phyloP scores from a whole-genome alignment of 441 rosid genomes.

The Raphanus hybrid region DNA sequence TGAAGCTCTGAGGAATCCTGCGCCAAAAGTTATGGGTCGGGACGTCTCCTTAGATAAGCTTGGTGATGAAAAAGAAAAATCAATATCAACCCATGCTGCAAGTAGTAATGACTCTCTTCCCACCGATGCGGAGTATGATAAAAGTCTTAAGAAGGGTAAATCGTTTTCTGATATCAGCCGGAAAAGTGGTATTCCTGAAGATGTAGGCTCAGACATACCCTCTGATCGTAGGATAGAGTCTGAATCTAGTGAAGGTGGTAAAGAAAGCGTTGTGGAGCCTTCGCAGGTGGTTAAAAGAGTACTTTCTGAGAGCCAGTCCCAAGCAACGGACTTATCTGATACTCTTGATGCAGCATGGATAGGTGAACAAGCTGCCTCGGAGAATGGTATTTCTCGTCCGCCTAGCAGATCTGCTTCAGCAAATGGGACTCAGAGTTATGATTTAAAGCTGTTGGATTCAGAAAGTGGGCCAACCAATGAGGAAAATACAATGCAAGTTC shows the following conservation, averaged over 20 bases:
- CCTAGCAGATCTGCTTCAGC: slow-evolving; percentile 43
- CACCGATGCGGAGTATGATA: slow-evolving; percentile 44
- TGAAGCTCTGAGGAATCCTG: slow-evolving; percentile 46
- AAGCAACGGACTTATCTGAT: slow-evolving; percentile 57
- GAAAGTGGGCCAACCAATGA: slow-evolving; percentile 41
- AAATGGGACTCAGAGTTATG: slow-evolving; percentile 46
- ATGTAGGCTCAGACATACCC: slow-evolving; percentile 39
- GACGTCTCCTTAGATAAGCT: slow-evolving; percentile 48
- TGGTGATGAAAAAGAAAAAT: slow-evolving; percentile 42
- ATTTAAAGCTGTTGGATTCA: slow-evolving; percentile 36
- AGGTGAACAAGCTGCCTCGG: slow-evolving; percentile 52
- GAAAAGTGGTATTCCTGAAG: slow-evolving; percentile 42
- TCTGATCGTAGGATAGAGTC: too few species aligned
- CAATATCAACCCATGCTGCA: slow-evolving; percentile 44
- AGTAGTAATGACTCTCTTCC: slow-evolving; percentile 47
- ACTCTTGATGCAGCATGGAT: slow-evolving; percentile 86
- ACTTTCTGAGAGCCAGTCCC: slow-evolving; percentile 66
- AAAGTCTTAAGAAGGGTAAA: slow-evolving; percentile 25
- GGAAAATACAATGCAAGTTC: slow-evolving; percentile 48
- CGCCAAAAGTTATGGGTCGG: slow-evolving; percentile 50
- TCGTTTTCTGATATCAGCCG: slow-evolving; percentile 29
- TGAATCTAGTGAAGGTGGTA: slow-evolving; percentile 44
- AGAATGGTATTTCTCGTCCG: slow-evolving; percentile 24
- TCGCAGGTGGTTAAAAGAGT: slow-evolving; percentile 49
- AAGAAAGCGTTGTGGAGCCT: slow-evolving; percentile 49